A percentile compares a stretch with the other conserved stretches of the same genome.
Evolutionary conservation across 306 rosid genomes (phyloP).

Genomic region (Astragalus membranaceus): DNA sequence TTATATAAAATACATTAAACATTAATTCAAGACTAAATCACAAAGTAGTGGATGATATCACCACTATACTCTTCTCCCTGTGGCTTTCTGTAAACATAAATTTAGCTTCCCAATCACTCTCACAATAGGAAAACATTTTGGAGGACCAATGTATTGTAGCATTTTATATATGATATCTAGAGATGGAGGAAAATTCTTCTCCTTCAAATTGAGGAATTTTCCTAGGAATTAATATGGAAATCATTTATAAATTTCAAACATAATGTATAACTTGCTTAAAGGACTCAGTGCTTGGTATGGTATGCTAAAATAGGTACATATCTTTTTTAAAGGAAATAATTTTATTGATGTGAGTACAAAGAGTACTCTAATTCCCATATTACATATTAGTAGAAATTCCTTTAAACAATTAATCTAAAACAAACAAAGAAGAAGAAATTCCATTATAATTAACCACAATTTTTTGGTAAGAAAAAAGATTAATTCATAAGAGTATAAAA

Average conservation of each 20-base stretch:
- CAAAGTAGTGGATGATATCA: not conserved
- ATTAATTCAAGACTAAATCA: not conserved
- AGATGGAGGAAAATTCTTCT: not conserved
- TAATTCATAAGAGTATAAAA: too few species aligned
- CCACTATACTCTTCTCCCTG: not conserved
- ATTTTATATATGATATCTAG: not conserved
- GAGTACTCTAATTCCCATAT: too few species aligned
- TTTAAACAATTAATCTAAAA: too few species aligned
- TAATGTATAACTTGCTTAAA: not conserved
- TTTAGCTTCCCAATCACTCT: not conserved
- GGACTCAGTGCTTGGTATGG: not conserved
- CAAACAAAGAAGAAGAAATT: too few species aligned
- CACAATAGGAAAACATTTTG: not conserved
- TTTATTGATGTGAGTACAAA: too few species aligned
- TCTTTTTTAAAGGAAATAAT: too few species aligned
- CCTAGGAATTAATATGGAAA: not conserved
- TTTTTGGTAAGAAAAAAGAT: too few species aligned
- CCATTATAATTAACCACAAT: too few species aligned
- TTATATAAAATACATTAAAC: too few species aligned
- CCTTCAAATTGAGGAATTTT: not conserved
- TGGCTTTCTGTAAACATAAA: not conserved
- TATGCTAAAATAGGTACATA: not conserved
- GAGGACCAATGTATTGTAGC: not conserved
- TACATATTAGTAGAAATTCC: not conserved
- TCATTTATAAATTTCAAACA: slow-evolving; percentile 4